phyloP scores from a whole-genome alignment of 768 basidiomycete genomes.

The Boletus fagicola region DNA sequence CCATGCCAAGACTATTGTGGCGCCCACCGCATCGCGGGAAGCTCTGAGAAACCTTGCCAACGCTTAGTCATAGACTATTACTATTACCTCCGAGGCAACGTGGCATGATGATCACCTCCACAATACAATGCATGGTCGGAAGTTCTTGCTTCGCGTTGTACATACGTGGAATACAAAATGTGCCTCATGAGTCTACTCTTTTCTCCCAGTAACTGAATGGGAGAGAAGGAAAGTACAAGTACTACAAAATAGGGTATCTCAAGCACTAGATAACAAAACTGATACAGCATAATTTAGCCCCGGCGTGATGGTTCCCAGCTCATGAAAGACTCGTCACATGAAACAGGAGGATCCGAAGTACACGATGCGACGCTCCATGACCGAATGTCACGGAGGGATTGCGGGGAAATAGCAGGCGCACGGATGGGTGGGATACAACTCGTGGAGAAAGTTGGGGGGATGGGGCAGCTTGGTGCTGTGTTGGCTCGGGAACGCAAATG shows the following conservation, averaged over 20 bases:
- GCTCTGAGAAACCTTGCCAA: not conserved
- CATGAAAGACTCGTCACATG: constrained; percentile 59
- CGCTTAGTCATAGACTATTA: not conserved
- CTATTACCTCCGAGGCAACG: not conserved
- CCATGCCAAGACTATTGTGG: not conserved
- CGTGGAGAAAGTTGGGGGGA: constrained; percentile 11
- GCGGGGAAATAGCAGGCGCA: constrained; percentile 21
- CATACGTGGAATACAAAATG: constrained; percentile 8
- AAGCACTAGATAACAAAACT: not conserved
- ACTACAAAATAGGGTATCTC: not conserved
- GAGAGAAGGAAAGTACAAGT: not conserved
- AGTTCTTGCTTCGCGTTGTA: not conserved
- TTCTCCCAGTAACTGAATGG: not conserved
- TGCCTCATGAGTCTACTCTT: not conserved
- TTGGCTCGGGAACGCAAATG: constrained; percentile 18
- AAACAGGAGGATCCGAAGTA: constrained; percentile 30
- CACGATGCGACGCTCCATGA: constrained; percentile 21
- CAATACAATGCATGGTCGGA: not conserved
- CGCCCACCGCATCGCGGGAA: not conserved
- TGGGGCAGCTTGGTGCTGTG: not conserved
- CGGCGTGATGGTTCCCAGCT: constrained; percentile 54
- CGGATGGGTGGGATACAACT: constrained; percentile 17
- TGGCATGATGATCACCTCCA: not conserved
- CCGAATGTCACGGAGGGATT: constrained; percentile 16
- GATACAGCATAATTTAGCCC: constrained; percentile 17